Conservation (phyloP, 164 flowering plant genomes). For the Vitis rotundifolia region DNA sequence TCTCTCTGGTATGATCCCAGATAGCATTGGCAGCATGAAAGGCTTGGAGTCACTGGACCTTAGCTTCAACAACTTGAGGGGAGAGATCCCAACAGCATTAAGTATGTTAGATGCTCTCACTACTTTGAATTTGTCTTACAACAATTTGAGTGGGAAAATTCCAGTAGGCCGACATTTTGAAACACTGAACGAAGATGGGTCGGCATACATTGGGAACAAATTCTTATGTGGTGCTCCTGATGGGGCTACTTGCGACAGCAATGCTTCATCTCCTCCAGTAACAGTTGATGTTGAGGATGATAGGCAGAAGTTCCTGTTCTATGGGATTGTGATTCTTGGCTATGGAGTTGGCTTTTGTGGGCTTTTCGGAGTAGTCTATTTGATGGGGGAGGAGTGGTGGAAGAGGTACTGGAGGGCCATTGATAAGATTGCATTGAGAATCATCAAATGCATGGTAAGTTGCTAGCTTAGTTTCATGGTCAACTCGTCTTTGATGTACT, state of each 20-base stretch:
- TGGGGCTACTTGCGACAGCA: neutral
- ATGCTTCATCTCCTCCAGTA: neutral
- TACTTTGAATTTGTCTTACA: constrained; percentile 12
- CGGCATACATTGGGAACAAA: constrained; percentile 16
- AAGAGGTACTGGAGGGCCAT: constrained; percentile 4
- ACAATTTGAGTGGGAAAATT: too few species aligned
- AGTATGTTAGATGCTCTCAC: constrained; percentile 11
- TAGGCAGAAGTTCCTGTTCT: neutral
- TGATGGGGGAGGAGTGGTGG: constrained; percentile 8
- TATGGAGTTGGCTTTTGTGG: constrained; percentile 16
- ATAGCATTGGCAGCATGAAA: constrained; percentile 13
- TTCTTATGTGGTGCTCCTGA: constrained; percentile 10
- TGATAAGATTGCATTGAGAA: constrained; percentile 5
- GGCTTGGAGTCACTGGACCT: constrained; percentile 19
- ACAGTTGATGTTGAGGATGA: constrained; percentile 1
- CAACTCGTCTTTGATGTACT: too few species aligned
- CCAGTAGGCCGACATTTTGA: constrained; percentile 16
- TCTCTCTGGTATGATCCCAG: constrained; percentile 16
- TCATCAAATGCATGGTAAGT: neutral
- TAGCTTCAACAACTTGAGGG: constrained; percentile 15
- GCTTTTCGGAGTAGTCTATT: constrained; percentile 5
- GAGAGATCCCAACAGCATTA: constrained; percentile 15
- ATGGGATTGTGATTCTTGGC: constrained; percentile 4
- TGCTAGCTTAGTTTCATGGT: neutral
- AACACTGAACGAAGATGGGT: constrained; percentile 12